Evolutionary conservation across 345 rosid species (phyloP), one percentile per base, ranked within the genome.

Genomic region (Corchorus olitorius): DNA sequence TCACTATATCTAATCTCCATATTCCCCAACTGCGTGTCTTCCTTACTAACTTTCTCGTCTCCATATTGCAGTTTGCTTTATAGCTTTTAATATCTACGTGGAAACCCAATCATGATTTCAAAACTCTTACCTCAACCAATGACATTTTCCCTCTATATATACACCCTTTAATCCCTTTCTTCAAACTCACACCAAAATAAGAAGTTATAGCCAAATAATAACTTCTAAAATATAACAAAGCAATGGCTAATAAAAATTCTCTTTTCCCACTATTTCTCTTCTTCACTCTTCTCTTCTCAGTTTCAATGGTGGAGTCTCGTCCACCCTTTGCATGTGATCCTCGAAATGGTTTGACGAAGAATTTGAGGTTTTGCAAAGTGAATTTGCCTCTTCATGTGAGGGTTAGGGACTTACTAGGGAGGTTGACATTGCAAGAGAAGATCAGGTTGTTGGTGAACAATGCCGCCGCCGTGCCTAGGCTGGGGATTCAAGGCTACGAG

Each of bases 381-480:
- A 70, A 79, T 37, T 60, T 89, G 22, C 97, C 97, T 19, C 49
- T 92, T 16, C 89, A 83, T 8, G 89, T 85, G 33, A 89, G 99
- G 70, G 99, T 85, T 8, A 83, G 77, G 78, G 99, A 96, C 86
- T 81, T 93, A 77, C 80, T 92, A 60, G 90, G 90, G 33, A 86
- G 97, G 80, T 83, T 93, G 74, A 91, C 99, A 50, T 78, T 93
- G 83, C 88, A 82, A 35, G 99, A 96, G 87, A 96, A 96, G 84
- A 83, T 85, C 8, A 83, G 92, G 73, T 72, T 87, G 74, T 85
- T 96, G 2, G 99, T 89, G n/a, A 92, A 91, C 91, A 89, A 89
- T 79, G 99, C 99, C 0, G 83, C 85, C 0, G 87, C 82, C 0
- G 91, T 91, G 77, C 98, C 98, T 3, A 84, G 99, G 43, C 89